A percentile compares a stretch with the other conserved stretches of the same genome.
These are phyloP conservation scores for Rhodotorula sp. DNA, from an alignment of 1,284 basidiomycete species.

Conservation along the genomic window DNA sequence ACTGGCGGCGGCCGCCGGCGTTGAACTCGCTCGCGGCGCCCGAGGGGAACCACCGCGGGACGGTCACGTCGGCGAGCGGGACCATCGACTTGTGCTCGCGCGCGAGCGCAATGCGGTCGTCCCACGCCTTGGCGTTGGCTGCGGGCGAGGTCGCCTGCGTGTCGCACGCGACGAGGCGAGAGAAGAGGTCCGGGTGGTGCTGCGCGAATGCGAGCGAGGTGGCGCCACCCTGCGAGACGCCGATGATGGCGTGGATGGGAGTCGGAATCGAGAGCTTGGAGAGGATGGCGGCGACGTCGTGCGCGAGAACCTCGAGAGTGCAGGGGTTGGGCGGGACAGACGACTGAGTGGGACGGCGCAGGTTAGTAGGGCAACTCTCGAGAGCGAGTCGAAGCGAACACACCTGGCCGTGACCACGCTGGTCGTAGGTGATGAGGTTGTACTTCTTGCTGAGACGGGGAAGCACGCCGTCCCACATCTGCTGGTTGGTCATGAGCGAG, in stretches of 20 bases:
- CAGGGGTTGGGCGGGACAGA: conserved; percentile 49
- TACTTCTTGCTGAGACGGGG: conserved; percentile 49
- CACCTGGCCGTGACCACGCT: conserved; percentile 53
- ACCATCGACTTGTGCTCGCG: conserved; percentile 45
- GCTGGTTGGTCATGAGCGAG: conserved; percentile 54
- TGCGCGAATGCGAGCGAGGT: conserved; percentile 52
- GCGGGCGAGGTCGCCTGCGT: conserved; percentile 53
- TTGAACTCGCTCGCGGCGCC: conserved; percentile 42
- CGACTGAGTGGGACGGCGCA: conserved; percentile 28
- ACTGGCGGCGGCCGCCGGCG: conserved; percentile 40
- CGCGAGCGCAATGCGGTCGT: conserved; percentile 53
- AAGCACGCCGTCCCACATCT: conserved; percentile 53
- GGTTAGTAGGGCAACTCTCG: not conserved
- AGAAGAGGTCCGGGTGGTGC: conserved; percentile 48
- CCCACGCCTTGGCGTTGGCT: conserved; percentile 53
- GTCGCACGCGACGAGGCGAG: conserved; percentile 52
- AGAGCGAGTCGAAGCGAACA: not conserved
- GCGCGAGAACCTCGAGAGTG: conserved; percentile 51
- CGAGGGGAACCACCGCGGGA: conserved; percentile 52
- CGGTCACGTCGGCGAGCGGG: conserved; percentile 51
- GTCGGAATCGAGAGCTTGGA: conserved; percentile 48
- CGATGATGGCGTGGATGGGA: conserved; percentile 51
- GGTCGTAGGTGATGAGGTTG: conserved; percentile 54
- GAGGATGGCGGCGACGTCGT: conserved; percentile 52
- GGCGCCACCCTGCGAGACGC: conserved; percentile 55